Conservation (phyloP, 192 early-diverging fungal species). For the Podila verticillata region DNA sequence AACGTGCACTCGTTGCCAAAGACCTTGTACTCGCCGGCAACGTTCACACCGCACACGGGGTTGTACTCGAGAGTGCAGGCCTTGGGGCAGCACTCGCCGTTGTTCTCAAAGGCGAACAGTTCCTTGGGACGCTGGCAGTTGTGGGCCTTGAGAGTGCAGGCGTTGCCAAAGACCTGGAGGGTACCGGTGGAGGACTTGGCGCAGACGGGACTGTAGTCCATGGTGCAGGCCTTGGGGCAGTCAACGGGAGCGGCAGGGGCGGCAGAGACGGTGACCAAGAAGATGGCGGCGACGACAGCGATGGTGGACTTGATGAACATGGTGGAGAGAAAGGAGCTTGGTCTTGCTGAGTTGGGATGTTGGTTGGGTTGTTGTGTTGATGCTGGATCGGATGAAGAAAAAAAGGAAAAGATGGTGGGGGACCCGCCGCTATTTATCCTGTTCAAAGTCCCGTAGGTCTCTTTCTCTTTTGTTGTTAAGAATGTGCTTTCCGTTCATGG, state of each 20-base stretch:
- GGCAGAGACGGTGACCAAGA: neutral
- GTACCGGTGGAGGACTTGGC: neutral
- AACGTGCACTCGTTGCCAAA: slow-evolving; percentile 4
- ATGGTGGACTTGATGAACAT: neutral
- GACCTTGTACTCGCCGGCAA: neutral
- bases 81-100: neutral
- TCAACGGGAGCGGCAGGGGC: neutral
- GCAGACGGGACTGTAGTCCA: neutral
- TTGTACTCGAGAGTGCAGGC: neutral
- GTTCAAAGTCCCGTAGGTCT: too few species aligned
- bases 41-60: neutral
- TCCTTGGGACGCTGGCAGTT: neutral
- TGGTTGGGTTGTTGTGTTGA: neutral
- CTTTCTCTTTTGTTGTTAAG: too few species aligned
- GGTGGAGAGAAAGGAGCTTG: neutral
- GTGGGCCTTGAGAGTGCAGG: neutral
- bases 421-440: too few species aligned
- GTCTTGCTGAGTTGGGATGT: neutral
- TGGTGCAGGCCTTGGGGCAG: slow-evolving; percentile 1
- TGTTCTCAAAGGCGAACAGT: neutral
- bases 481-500: too few species aligned
- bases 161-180: slow-evolving; percentile 1
- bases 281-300: neutral
- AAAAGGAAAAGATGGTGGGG: too few species aligned
- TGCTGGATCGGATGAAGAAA: neutral